Evolutionary conservation across 352 stramenopile species (phyloP), one percentile per base, ranked within the genome.

Genomic region (Phytophthora megakarya): DNA sequence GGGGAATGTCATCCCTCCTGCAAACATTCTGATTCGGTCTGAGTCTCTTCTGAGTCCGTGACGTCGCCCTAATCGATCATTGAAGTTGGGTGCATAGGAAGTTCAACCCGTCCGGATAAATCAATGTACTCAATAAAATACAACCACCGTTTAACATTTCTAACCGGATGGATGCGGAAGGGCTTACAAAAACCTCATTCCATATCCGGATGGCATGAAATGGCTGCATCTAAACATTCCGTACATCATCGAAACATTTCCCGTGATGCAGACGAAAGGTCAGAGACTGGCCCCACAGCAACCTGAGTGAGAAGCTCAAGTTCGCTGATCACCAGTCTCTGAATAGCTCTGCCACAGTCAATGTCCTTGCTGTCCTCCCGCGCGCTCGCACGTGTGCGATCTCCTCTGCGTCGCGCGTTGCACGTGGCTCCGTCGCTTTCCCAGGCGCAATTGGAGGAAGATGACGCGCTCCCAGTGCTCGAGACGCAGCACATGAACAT

Each of bases 401-500:
- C n/a, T n/a, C n/a, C n/a, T n/a, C n/a, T n/a, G n/a, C n/a, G n/a
- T n/a, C n/a, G n/a, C n/a, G n/a, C 37, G 12, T 18, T 67, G 6
- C 65, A 67, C 26, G 45, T n/a, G 11, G 49, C 44, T 19, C 43
- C 42, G 22, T 22, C 53, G 9, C 64, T 70, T 9, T 7, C 42
- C 0, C 64, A 76, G 22, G 69, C 58, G 6, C 58, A 67, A 35
- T 39, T 39, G n/a, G 65, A 67, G 21, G 54, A 52, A 16, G 49
- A 65, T 6, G 55, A 73, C 45, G 62, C 60, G 23, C 40, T 67
- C 3, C 48, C 55, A 0, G 70, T 75, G 23, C 63, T 72, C 25
- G 72, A 86, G 52, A 91, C 78, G 22, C 65, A 86, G 69, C 75
- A 91, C 58, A 97, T 97, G 91, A 97, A 97, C 72, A 76, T 98